phyloP scores from a whole-genome alignment of 176 grass and related monocot genomes.

The Hordeum vulgare region MorexV3_pseudomolecules_assembly NC_058519.1:462298065-462298564 shows the following conservation, averaged over 20 bases:
- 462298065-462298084: conserved; percentile 19
- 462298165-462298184: background rate
- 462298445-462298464: conserved; percentile 41
- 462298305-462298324: conserved; percentile 32
- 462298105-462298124: conserved; percentile 36
- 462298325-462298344: conserved; percentile 28
- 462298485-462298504: conserved; percentile 34
- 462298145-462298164: background rate
- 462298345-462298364: conserved; percentile 58
- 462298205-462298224: background rate
- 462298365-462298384: conserved; percentile 92
- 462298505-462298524: conserved; percentile 39
- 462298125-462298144: conserved; percentile 37
- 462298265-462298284: conserved; percentile 82
- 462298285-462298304: conserved; percentile 69
- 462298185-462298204: conserved; percentile 17
- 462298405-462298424: conserved; percentile 14
- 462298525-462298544: conserved; percentile 33
- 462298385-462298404: conserved; percentile 82
- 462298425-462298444: background rate
- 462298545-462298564: conserved; percentile 27
- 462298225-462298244: background rate
- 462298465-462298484: conserved; percentile 52
- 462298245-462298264: background rate
- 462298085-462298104: background rate